Percentiles rank a stretch among this genome's conserved stretches.
Conservation (phyloP, 2,329 filamentous ascomycete genomes). For the Paecilomyces formosus region DNA sequence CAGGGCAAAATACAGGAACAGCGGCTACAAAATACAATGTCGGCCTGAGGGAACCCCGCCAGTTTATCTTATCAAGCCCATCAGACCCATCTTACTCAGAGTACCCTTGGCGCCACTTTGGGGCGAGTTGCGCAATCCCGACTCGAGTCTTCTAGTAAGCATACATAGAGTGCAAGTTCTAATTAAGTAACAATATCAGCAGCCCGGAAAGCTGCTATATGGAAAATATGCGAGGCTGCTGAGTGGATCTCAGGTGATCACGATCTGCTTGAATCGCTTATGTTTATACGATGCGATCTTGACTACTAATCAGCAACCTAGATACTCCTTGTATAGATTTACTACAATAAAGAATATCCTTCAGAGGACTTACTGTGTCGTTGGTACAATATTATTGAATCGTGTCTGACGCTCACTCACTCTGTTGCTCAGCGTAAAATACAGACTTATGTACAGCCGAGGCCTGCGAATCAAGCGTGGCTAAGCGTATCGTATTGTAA, state of each 20-base stretch:
- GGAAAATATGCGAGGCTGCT: too few species aligned
- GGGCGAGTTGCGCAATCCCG: not conserved
- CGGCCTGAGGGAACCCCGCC: not conserved
- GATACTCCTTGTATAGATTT: too few species aligned
- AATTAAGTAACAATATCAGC: too few species aligned
- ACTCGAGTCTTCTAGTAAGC: not conserved
- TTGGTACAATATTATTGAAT: too few species aligned
- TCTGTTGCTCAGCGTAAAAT: not conserved
- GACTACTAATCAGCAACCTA: too few species aligned
- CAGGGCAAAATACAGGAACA: not conserved
- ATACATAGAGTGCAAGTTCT: not conserved
- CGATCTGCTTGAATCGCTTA: too few species aligned
- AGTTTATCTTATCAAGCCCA: not conserved
- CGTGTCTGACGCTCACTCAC: too few species aligned
- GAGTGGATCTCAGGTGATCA: too few species aligned
- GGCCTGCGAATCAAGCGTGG: not conserved
- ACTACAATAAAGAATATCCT: too few species aligned
- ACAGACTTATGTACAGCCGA: not conserved
- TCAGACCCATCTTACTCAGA: not conserved
- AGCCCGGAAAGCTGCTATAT: too few species aligned
- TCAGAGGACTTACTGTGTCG: too few species aligned
- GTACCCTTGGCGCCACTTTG: not conserved
- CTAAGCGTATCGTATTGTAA: not conserved
- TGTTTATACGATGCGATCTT: too few species aligned
- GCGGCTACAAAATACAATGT: not conserved